These are phyloP conservation scores for Coleophoma crateriformis DNA, from an alignment of 2,329 filamentous ascomycete genomes.

Conservation along the genomic window DNA sequence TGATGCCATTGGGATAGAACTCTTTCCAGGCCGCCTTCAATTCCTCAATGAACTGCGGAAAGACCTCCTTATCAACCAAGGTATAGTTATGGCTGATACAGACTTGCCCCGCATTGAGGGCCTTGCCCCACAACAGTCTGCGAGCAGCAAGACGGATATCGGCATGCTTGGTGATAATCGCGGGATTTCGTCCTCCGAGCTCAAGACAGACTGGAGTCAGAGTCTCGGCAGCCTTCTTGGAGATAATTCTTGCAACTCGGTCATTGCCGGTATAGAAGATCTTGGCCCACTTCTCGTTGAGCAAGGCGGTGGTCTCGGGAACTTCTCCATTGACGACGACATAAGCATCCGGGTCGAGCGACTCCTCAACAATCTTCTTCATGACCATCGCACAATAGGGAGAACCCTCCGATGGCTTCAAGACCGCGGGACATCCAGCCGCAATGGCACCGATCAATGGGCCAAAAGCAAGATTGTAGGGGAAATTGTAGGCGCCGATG, in stretches of 20 bases:
- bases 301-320: slow-evolving; percentile 72
- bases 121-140: slow-evolving; percentile 85
- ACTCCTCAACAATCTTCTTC: slow-evolving; percentile 69
- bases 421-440: slow-evolving; percentile 80
- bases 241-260: slow-evolving; percentile 77
- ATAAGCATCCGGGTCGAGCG: slow-evolving; percentile 74
- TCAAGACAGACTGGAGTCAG: slow-evolving; percentile 86
- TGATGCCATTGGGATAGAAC: slow-evolving; percentile 80
- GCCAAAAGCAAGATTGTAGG: slow-evolving; percentile 71
- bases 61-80: slow-evolving; percentile 69
- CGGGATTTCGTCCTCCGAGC: slow-evolving; percentile 86
- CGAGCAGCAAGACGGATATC: slow-evolving; percentile 76
- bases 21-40: slow-evolving; percentile 66
- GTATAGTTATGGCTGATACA: slow-evolving; percentile 93
- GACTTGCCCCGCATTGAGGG: slow-evolving; percentile 80
- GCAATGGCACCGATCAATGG: slow-evolving; percentile 87
- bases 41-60: slow-evolving; percentile 67
- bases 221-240: slow-evolving; percentile 82
- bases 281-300: slow-evolving; percentile 94
- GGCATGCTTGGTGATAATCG: slow-evolving; percentile 81
- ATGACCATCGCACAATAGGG: slow-evolving; percentile 72
- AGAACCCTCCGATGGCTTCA: slow-evolving; percentile 87
- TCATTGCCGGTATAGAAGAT: slow-evolving; percentile 91
- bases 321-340: slow-evolving; percentile 74
- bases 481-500: slow-evolving; percentile 94